phyloP scores from a whole-genome alignment of 108 stramenopile species.

The Cyclostephanos tholiformis region DNA sequence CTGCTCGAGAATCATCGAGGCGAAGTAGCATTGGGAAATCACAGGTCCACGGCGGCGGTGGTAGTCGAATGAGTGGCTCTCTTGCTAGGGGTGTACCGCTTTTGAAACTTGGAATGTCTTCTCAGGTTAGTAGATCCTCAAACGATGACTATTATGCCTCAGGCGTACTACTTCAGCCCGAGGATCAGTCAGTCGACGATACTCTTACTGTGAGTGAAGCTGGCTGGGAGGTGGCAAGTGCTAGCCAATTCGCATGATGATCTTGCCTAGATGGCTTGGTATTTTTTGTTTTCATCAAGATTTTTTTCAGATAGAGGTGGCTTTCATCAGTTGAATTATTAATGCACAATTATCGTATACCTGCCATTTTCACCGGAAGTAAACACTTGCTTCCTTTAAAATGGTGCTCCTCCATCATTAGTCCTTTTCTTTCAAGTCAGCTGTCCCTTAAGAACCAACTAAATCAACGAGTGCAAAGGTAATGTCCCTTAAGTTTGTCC shows the following conservation, averaged over 20 bases:
- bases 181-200: neutral
- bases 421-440: too few relatives aligned
- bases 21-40: neutral
- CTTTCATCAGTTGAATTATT: too few relatives aligned
- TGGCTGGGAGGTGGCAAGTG: conserved; percentile 21
- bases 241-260: conserved; percentile 10
- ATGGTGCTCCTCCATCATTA: too few relatives aligned
- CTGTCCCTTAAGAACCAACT: too few relatives aligned
- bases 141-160: too few relatives aligned
- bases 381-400: too few relatives aligned
- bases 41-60: neutral
- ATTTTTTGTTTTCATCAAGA: neutral
- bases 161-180: neutral
- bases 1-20: neutral
- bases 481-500: too few relatives aligned
- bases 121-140: neutral
- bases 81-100: neutral
- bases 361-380: too few relatives aligned
- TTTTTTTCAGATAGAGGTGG: neutral
- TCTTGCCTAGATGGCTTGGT: neutral
- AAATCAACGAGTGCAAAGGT: too few relatives aligned
- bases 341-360: too few relatives aligned
- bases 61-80: neutral
- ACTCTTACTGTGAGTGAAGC: neutral
- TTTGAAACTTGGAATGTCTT: neutral